These are phyloP conservation scores for Aureobasidium namibiae DNA, from an alignment of 2,329 filamentous ascomycete genomes.

Conservation along the genomic window DNA sequence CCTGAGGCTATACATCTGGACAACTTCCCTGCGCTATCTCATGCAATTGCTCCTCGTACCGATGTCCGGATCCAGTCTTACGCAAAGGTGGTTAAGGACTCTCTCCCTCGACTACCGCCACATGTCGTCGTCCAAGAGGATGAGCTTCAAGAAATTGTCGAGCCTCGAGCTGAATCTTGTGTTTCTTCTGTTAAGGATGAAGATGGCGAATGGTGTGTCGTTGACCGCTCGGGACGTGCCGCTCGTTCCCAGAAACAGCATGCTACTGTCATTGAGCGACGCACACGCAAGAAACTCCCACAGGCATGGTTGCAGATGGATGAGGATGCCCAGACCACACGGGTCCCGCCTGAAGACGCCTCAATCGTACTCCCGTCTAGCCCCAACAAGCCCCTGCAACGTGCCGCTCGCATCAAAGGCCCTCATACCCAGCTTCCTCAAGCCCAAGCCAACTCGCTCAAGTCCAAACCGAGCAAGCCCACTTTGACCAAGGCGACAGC, in stretches of 20 bases:
- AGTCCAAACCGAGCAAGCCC: slow-evolving; percentile 7
- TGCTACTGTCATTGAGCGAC: slow-evolving; percentile 15
- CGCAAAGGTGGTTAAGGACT: neutral
- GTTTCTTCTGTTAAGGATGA: neutral
- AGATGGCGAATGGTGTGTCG: neutral
- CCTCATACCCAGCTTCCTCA: neutral
- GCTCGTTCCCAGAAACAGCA: neutral
- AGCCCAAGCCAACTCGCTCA: neutral
- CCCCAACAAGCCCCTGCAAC: neutral
- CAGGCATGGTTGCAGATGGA: slow-evolving; percentile 19
- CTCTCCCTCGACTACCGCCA: neutral
- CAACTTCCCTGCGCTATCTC: neutral
- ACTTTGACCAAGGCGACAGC: slow-evolving; percentile 1
- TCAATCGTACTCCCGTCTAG: neutral
- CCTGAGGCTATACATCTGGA: neutral
- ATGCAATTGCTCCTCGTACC: neutral
- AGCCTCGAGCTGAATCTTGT: neutral
- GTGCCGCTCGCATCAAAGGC: neutral
- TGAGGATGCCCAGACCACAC: neutral
- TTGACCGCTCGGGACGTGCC: neutral
- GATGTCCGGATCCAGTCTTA: neutral
- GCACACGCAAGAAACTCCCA: slow-evolving; percentile 21
- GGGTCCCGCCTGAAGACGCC: neutral
- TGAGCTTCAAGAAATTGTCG: neutral
- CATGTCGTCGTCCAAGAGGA: neutral